These are phyloP conservation scores for Penicillium frequentans DNA, from an alignment of 2,329 filamentous ascomycete species.

Conservation along the genomic window DNA sequence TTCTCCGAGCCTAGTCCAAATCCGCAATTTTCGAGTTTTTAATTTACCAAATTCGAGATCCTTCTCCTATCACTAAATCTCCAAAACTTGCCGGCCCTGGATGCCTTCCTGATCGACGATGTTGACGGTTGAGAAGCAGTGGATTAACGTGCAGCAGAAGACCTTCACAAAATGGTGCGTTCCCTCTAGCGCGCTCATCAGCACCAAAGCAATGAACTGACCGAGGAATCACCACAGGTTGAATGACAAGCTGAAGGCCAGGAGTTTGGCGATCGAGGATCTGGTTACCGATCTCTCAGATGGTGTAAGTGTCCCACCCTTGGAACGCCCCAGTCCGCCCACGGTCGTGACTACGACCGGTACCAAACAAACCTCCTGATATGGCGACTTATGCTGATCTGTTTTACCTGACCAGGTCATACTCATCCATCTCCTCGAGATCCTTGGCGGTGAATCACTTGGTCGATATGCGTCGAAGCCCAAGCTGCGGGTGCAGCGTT, in stretches of 20 bases:
- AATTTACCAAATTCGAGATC: constrained; percentile 2
- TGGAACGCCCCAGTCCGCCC: not conserved
- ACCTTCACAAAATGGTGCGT: constrained; percentile 94
- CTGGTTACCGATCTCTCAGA: constrained; percentile 88
- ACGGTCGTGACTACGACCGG: not conserved
- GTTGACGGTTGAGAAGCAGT: constrained; percentile 60
- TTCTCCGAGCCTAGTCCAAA: constrained; percentile 6
- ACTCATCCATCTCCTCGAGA: constrained; percentile 95
- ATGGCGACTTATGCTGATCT: not conserved
- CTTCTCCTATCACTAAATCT: not conserved
- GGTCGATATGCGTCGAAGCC: constrained; percentile 96
- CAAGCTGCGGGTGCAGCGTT: constrained; percentile 92
- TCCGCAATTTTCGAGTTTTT: constrained; percentile 1
- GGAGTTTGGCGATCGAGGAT: constrained; percentile 79
- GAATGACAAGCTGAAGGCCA: constrained; percentile 85
- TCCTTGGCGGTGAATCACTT: constrained; percentile 89
- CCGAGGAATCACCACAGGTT: constrained; percentile 60
- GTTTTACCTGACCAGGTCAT: constrained; percentile 66
- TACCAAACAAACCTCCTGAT: not conserved
- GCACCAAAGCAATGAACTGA: not conserved
- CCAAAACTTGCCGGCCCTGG: constrained; percentile 23
- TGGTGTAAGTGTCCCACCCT: constrained; percentile 64
- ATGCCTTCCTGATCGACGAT: constrained; percentile 37
- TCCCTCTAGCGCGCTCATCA: not conserved
- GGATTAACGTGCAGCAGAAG: constrained; percentile 87